A percentile compares a stretch with the other conserved stretches of the same genome.
phyloP scores from a whole-genome alignment of 352 stramenopile species.

The Pythium sp. region DNA sequence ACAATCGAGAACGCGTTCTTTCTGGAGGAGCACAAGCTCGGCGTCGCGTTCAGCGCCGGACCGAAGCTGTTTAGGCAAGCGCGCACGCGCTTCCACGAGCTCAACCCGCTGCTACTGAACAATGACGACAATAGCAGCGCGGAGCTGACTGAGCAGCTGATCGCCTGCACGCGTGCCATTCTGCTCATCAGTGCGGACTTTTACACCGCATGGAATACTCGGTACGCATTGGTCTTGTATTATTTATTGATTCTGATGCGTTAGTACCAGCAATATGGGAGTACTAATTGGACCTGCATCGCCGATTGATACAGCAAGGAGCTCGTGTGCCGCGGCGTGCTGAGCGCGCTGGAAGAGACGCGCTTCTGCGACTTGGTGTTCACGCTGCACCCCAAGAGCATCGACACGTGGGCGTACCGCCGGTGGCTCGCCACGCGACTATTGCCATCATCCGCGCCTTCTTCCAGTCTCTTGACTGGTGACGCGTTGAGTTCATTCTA shows the following conservation, averaged over 20 bases:
- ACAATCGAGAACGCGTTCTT: constrained; percentile 58
- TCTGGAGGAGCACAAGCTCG: constrained; percentile 75
- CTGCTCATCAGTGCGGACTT: constrained; percentile 80
- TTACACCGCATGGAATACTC: constrained; percentile 83
- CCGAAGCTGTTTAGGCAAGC: constrained; percentile 53
- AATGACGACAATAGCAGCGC: constrained; percentile 5
- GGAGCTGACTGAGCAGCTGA: constrained; percentile 26
- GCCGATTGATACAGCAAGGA: constrained; percentile 38
- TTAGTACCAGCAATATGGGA: background rate
- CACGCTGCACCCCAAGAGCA: constrained; percentile 79
- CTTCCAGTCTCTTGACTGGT: background rate
- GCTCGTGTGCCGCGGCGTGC: constrained; percentile 39
- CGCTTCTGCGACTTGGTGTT: constrained; percentile 74
- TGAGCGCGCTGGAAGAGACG: constrained; percentile 45
- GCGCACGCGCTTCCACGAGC: constrained; percentile 45
- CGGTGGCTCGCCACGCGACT: constrained; percentile 54
- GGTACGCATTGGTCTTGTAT: constrained; percentile 26
- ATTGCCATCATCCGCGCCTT: constrained; percentile 13
- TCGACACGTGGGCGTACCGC: constrained; percentile 83
- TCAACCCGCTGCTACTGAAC: constrained; percentile 29
- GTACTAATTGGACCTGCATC: no score
- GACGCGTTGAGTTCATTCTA: constrained; percentile 39
- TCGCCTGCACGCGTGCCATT: constrained; percentile 57
- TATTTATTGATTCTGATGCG: no score
- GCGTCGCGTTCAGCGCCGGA: constrained; percentile 56